Evolutionary conservation across 2,329 filamentous ascomycete species (phyloP).

Genomic region (Fusarium incarnatum): DNA sequence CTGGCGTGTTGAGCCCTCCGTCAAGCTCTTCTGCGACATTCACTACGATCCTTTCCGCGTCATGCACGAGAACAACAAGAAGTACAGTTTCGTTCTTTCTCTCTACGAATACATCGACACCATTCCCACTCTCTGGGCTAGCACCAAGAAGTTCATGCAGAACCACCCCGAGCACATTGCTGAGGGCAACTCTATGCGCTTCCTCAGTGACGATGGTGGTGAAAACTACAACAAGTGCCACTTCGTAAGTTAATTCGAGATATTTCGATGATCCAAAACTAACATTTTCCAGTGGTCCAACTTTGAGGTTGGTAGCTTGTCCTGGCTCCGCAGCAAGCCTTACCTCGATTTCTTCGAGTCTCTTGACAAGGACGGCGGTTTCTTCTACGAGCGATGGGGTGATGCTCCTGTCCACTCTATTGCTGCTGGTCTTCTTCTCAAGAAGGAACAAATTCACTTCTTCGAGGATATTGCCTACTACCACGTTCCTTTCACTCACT

Average conservation of each 20-base stretch:
- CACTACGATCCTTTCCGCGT: constrained; percentile 95
- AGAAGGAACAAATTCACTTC: constrained; percentile 96
- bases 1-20: constrained; percentile 97
- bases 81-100: constrained; percentile 96
- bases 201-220: constrained; percentile 91
- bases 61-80: constrained; percentile 97
- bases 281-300: constrained; percentile 84
- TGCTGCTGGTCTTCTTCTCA: constrained; percentile 84
- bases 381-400: constrained; percentile 99
- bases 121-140: constrained; percentile 96
- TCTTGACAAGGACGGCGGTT: constrained; percentile 90
- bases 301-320: constrained; percentile 94
- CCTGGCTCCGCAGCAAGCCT: constrained; percentile 90
- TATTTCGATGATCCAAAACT: background rate
- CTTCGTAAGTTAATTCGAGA: constrained; percentile 71
- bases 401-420: constrained; percentile 99
- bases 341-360: constrained; percentile 93
- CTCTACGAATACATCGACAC: constrained; percentile 97
- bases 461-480: constrained; percentile 99
- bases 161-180: constrained; percentile 89
- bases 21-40: constrained; percentile 96
- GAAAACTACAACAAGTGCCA: constrained; percentile 97
- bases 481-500: constrained; percentile 98
- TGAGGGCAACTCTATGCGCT: constrained; percentile 86
- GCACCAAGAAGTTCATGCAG: constrained; percentile 92